Evolutionary conservation across 768 basidiomycete genomes (phyloP).

Genomic region (Leucosporidium creatinivorum): DNA sequence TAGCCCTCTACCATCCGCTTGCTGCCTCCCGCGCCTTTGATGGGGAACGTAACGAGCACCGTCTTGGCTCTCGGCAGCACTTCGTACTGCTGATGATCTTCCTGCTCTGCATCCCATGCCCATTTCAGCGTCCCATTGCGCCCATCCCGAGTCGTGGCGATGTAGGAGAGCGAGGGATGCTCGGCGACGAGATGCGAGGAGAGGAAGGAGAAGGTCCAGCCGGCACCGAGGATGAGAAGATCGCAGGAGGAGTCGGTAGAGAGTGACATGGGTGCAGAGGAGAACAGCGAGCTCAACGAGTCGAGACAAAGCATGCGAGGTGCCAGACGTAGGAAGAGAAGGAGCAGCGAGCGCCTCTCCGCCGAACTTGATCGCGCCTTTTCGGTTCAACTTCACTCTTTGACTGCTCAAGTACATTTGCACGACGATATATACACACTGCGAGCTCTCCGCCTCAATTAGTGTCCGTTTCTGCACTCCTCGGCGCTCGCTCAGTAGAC

Average conservation of each 20-base stretch:
- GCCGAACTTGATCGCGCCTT: too few species aligned
- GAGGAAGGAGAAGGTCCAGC: conserved; percentile 60
- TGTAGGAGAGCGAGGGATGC: conserved; percentile 14
- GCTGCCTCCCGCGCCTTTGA: conserved; percentile 45
- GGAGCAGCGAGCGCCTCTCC: too few species aligned
- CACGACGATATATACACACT: too few species aligned
- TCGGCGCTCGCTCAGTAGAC: background rate
- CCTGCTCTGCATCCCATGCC: conserved; percentile 51
- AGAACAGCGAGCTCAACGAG: background rate
- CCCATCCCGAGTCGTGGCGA: conserved; percentile 53
- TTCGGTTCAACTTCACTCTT: too few species aligned
- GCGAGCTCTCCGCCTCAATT: too few species aligned
- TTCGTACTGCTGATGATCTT: conserved; percentile 47
- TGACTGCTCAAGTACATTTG: too few species aligned
- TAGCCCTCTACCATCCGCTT: conserved; percentile 50
- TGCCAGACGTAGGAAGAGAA: too few species aligned
- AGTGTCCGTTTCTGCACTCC: too few species aligned
- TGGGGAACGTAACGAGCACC: conserved; percentile 47
- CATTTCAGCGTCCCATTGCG: conserved; percentile 50
- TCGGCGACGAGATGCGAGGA: conserved; percentile 48
- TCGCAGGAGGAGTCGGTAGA: conserved; percentile 43
- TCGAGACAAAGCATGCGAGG: too few species aligned
- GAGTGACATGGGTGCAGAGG: background rate
- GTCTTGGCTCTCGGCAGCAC: conserved; percentile 52
- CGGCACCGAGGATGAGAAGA: conserved; percentile 59